Conservation (phyloP, 768 basidiomycete species). For the Kockovaella imperatae region DNA sequence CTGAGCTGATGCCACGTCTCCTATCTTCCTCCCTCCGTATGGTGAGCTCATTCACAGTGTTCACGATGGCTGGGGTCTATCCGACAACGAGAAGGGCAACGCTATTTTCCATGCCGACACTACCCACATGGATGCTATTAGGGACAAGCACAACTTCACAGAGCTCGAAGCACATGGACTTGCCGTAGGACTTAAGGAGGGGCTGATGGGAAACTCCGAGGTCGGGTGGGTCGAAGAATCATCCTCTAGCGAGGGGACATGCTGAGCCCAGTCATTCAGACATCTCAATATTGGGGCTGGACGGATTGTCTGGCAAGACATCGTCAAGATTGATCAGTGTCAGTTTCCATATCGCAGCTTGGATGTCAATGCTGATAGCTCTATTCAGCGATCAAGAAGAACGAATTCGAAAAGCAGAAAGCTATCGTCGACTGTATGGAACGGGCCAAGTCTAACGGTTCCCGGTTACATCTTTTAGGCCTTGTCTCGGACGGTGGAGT, state of each 20-base stretch:
- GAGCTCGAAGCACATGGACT: conserved; percentile 75
- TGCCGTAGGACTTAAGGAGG: conserved; percentile 86
- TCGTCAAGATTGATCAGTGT: conserved; percentile 82
- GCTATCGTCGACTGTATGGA: conserved; percentile 65
- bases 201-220: conserved; percentile 96
- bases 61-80: conserved; percentile 92
- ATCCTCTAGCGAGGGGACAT: background rate
- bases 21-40: background rate
- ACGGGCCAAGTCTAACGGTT: conserved; percentile 71
- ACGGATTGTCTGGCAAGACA: conserved; percentile 94
- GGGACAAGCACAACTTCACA: conserved; percentile 63
- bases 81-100: conserved; percentile 63
- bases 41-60: conserved; percentile 48
- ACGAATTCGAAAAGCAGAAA: conserved; percentile 70
- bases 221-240: conserved; percentile 63
- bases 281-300: conserved; percentile 94
- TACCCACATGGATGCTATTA: conserved; percentile 81
- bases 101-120: conserved; percentile 80
- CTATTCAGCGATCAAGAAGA: conserved; percentile 69
- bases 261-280: conserved; percentile 47
- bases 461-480: conserved; percentile 80
- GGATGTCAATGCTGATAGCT: background rate
- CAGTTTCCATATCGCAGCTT: conserved; percentile 6
- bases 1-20: conserved; percentile 60
- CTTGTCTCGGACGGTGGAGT: conserved; percentile 93